These are phyloP conservation scores for Penicillium samsonianum DNA, from an alignment of 495 filamentous ascomycete species.

Conservation along the genomic window DNA sequence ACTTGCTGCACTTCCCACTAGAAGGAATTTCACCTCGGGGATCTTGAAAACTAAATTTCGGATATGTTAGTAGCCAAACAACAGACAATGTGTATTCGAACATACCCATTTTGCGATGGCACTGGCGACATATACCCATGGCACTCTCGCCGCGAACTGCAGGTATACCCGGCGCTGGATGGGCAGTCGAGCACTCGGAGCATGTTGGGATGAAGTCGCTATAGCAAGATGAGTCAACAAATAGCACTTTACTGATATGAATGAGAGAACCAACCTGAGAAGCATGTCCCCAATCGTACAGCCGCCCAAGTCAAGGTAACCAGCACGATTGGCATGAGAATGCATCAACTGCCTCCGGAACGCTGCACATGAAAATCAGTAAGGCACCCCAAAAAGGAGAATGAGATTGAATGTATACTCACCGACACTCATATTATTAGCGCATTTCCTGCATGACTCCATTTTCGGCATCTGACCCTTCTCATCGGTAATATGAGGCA, in stretches of 20 bases:
- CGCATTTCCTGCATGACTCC: conserved; percentile 75
- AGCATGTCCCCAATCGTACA: conserved; percentile 80
- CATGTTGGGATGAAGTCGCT: conserved; percentile 86
- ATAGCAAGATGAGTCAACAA: neutral
- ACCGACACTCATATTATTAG: conserved; percentile 63
- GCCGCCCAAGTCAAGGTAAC: conserved; percentile 79
- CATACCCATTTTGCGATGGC: conserved; percentile 78
- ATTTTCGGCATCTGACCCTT: conserved; percentile 38
- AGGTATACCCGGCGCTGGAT: conserved; percentile 62
- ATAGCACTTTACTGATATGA: neutral
- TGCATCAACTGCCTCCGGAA: conserved; percentile 80
- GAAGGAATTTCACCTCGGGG: conserved; percentile 78
- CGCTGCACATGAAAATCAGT: conserved; percentile 31
- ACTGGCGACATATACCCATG: conserved; percentile 77
- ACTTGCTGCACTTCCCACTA: conserved; percentile 59
- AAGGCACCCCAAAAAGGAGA: neutral
- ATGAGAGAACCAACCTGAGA: conserved; percentile 57
- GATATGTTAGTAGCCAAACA: neutral
- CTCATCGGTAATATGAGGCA: conserved; percentile 52
- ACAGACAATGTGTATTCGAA: neutral
- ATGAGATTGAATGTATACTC: conserved; percentile 7
- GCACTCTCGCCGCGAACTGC: conserved; percentile 75
- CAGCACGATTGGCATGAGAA: conserved; percentile 70
- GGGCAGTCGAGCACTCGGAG: conserved; percentile 70
- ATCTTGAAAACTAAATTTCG: conserved; percentile 60